Evolutionary conservation across 2,329 filamentous ascomycete genomes (phyloP), one percentile per base, ranked within the genome.

Genomic region (Hypoxylon sp.): DNA sequence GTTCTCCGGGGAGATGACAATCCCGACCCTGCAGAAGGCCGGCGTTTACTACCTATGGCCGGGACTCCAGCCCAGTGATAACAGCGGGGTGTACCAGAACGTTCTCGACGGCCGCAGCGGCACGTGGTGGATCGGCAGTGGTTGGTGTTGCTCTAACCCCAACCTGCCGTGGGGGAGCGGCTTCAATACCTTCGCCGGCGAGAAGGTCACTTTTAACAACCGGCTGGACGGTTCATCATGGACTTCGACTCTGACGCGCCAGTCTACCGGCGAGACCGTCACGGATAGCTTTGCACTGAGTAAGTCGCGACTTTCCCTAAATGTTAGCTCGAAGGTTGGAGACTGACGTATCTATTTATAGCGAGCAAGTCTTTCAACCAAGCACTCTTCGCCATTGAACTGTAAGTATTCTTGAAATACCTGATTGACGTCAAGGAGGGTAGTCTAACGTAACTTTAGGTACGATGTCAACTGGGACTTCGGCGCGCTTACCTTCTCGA

Each of bases 31-130:
- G 22, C 73, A 70, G 19, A 56, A 68, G 50, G 75, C 75, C 6
- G 79, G 72, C 0, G 73, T 70, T 7, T 80, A 79, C 63, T 81
- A 80, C 62, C 76, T 80, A 8, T 80, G 78, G 78, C 78, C 78
- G 1, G 79, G 79, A 1, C 74, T 80, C 15, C 77, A 80, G 64
- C 76, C 78, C 4, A 76, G 75, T 1, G 78, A 79, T 58, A 73
- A 73, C 53, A 76, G 71, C 17, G 78, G 78, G n/a, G 77, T 80
- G 3, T 80, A 80, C 60, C 78, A 80, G 64, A 77, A 78, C 20
- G 79, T 80, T 4, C 72, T 80, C 4, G 79, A 80, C 65, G 78
- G 78, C 7, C 67, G 76, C 0, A 76, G 72, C 7, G 78, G 79
- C 1, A 77, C 75, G 0, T 80, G 79, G 78, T 79, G 75, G 73